Percentiles rank a stretch among this genome's conserved stretches.
These are phyloP conservation scores for Striga asiatica DNA, from an alignment of 257 asterid species.

Conservation along the genomic window DNA sequence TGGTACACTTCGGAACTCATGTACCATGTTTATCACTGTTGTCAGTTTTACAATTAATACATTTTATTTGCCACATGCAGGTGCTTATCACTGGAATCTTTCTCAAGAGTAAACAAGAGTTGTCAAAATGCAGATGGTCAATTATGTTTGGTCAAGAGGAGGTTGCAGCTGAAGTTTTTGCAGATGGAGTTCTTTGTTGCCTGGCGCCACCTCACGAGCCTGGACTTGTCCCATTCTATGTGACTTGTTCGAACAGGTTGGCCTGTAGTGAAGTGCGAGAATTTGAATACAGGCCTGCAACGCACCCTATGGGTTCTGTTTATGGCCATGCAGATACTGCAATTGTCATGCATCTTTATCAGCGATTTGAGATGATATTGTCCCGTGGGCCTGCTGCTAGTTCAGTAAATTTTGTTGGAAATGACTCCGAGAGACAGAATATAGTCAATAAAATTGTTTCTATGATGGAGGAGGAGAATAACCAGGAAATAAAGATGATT, in stretches of 20 bases:
- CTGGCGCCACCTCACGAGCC: slow-evolving; percentile 22
- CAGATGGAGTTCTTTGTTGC: slow-evolving; percentile 15
- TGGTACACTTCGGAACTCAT: too few relatives aligned
- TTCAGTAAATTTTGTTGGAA: slow-evolving; percentile 17
- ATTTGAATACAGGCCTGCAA: slow-evolving; percentile 26
- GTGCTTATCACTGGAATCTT: slow-evolving; percentile 21
- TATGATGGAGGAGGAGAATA: slow-evolving; percentile 50
- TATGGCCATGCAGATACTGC: slow-evolving; percentile 16
- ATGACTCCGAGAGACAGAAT: slow-evolving; percentile 24
- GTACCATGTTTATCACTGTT: not conserved
- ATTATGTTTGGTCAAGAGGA: slow-evolving; percentile 28
- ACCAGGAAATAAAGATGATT: slow-evolving; percentile 25
- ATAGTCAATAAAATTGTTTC: slow-evolving; percentile 27
- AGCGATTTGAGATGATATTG: slow-evolving; percentile 40
- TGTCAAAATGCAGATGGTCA: slow-evolving; percentile 19
- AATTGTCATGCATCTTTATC: slow-evolving; percentile 29
- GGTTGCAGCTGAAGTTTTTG: slow-evolving; percentile 20
- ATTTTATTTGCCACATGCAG: slow-evolving; percentile 12
- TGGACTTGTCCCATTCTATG: slow-evolving; percentile 22
- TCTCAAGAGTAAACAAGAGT: slow-evolving; percentile 17
- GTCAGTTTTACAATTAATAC: not conserved
- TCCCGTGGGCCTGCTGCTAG: slow-evolving; percentile 18
- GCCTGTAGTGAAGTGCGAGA: slow-evolving; percentile 26
- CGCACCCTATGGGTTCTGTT: not conserved
- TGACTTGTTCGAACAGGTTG: slow-evolving; percentile 21